Evolutionary conservation across 1,139 yeast species (phyloP), one percentile per base, ranked within the genome.

Genomic region (Saccharomyces pastorianus): DNA sequence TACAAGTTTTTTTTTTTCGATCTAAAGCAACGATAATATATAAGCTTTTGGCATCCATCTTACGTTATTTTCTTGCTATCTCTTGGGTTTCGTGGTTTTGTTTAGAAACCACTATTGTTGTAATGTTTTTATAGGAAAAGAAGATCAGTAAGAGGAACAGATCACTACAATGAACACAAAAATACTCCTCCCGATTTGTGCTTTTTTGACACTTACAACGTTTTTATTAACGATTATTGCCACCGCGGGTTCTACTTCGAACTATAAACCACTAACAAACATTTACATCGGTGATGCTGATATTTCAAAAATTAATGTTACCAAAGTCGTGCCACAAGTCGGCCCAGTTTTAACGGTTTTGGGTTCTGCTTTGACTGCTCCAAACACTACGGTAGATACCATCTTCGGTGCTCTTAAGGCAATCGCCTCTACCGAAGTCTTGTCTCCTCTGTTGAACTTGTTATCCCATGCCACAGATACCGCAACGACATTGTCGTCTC

Each of bases 261-360:
- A 66, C 54, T 63, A 64, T 49, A 58, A 55, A 42, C 70, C 70
- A 41, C 55, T 67, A 29, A 67, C 62, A 8, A 61, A 65, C 48
- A 59, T 69, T 27, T 67, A 64, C 52, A 56, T 68, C 31, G 70
- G 71, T 53, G 62, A 65, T 47, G 70, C 71, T 34, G 64, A 65
- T 51, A 65, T 69, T 47, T 56, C 63, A 26, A 64, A 63, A 46
- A 64, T 69, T 51, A 67, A 68, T 48, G 70, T 67, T 29, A 62
- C 70, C 28, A 69, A 69, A 53, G 66, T 68, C 51, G 49, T 68
- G 27, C 71, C 71, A 32, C 56, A 61, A 47, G 55, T 67, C 9
- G 59, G 59, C 20, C 65, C 69, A 11, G 56, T 68, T 27, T 51
- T 68, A 28, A 55, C 61, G 3, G 58, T 68, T 13, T 50, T 69